phyloP scores from a whole-genome alignment of 179 eudicot genomes.

The Monotropa hypopitys region DNA sequence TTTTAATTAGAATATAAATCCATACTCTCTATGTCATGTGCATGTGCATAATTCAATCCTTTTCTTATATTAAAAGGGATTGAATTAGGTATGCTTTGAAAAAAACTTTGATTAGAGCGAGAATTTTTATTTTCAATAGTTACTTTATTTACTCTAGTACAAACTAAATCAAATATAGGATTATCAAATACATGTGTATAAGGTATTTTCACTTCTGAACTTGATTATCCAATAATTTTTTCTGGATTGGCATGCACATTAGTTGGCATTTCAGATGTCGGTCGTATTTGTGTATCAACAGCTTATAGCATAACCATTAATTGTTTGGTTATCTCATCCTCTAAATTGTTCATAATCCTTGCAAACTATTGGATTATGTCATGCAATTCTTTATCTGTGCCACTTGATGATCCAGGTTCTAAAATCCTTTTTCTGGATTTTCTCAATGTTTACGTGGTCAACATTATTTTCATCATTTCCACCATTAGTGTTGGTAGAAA shows the following conservation, averaged over 20 bases:
- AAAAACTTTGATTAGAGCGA: background rate
- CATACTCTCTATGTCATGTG: background rate
- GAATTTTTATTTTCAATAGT: background rate
- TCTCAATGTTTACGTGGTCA: too few species aligned
- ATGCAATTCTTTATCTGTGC: background rate
- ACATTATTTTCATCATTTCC: too few species aligned
- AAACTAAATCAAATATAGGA: background rate
- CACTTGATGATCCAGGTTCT: background rate
- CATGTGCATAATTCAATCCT: background rate
- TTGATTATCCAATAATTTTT: background rate
- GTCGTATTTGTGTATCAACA: background rate
- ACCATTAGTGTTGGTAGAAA: too few species aligned
- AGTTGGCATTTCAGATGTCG: background rate
- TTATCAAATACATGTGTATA: background rate
- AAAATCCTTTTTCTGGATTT: background rate
- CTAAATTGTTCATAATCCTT: too few species aligned
- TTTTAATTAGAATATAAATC: background rate
- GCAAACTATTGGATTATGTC: background rate
- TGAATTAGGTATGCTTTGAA: background rate
- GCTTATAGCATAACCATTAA: too few species aligned
- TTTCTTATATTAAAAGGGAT: background rate
- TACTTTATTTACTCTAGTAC: background rate
- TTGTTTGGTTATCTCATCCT: too few species aligned
- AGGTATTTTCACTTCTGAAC: background rate
- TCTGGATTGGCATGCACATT: background rate